Conservation (phyloP, 345 rosid species). For the Passiflora organensis region DNA sequence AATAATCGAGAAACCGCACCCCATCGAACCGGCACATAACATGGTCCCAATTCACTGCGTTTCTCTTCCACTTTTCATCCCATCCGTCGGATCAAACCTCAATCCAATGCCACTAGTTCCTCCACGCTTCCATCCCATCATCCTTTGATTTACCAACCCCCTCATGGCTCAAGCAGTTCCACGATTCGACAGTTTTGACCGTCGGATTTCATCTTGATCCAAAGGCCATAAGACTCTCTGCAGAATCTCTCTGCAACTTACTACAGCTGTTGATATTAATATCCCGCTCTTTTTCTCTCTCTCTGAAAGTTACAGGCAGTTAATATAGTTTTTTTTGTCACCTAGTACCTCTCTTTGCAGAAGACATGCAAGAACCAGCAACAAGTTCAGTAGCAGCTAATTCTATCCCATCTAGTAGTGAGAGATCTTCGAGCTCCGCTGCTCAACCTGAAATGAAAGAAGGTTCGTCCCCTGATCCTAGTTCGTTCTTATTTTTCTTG, state of each 20-base stretch:
- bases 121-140: conserved; percentile 33
- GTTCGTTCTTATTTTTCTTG: conserved; percentile 18
- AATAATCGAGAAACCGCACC: neutral
- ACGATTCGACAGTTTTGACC: conserved; percentile 26
- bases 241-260: conserved; percentile 2
- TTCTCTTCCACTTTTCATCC: neutral
- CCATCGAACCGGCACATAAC: neutral
- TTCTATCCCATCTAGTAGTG: conserved; percentile 90
- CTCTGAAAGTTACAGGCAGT: neutral
- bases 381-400: conserved; percentile 77
- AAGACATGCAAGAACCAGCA: conserved; percentile 79
- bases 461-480: conserved; percentile 45
- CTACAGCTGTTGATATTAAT: conserved; percentile 22
- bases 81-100: conserved; percentile 27
- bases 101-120: conserved; percentile 13
- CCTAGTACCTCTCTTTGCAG: neutral
- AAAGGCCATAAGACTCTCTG: conserved; percentile 19
- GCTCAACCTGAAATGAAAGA: conserved; percentile 79
- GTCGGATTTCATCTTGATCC: conserved; percentile 33
- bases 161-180: conserved; percentile 47
- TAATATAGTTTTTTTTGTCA: neutral
- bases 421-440: conserved; percentile 95
- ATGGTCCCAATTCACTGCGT: conserved; percentile 13
- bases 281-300: conserved; percentile 45
- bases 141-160: conserved; percentile 38